Base-by-base conservation (phyloP, 148 eudicot species). In the Camellia japonica region DNA sequence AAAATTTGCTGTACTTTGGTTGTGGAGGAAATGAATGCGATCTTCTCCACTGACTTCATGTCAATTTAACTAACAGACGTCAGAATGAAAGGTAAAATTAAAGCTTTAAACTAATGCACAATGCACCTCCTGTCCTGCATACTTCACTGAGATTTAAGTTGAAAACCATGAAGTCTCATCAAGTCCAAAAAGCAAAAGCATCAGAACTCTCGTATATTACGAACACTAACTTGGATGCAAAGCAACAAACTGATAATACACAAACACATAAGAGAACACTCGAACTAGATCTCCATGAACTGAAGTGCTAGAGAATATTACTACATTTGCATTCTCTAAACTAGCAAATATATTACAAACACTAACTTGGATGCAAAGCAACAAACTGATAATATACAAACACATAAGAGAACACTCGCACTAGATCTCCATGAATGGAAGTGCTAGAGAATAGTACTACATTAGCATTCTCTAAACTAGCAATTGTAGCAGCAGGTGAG, bases 1-100 rank as follows among this genome's bases (percentile, higher is more conserved):
- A 85, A 91, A 91, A 83, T 91, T 80, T 68, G 94, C 94, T 80
- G 94, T 91, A 81, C 89, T 91, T 87, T 91, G 94, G 79, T 91
- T 91, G 87, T 91, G 94, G 76, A 91, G 94, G 78, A 91, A 91
- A 63, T 85, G 91, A 68, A 86, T 81, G 43, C 91, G 86, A 79
- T 91, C 93, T 84, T 88, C 94, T 78, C 94, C 94, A 73, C 88
- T 84, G 78, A 91, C 94, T 91, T 84, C 81, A 85, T 65, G 67
- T 41, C 59, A 86, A 83, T 19, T 56, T 59, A 81, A 75, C 20
- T 75, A 47, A 18, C 18, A 69, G 64, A 63, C 8, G 75, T 77
- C 58, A 63, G 46, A 69, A 66, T 20, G 68, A 70, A 60, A 75
- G 38, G 6, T 3, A 56, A 38, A 63, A 46, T 13, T 18, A 10